Percentiles rank a stretch among this genome's conserved stretches.
Conservation (phyloP, 1,139 yeast species). For the Meyerozyma smithsonii region DNA sequence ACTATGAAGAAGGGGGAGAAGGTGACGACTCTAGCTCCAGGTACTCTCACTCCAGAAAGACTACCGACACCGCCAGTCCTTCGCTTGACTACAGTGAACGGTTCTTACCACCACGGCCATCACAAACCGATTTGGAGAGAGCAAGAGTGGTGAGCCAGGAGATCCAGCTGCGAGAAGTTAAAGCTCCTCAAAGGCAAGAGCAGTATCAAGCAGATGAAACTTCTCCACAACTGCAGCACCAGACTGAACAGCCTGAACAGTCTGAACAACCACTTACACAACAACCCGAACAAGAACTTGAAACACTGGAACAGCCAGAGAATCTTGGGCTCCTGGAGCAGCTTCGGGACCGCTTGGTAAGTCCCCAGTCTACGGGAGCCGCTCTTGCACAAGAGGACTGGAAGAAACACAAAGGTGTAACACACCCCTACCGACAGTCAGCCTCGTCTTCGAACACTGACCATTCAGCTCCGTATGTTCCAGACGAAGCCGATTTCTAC, state of each 20-base stretch:
- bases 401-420: background rate
- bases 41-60: slow-evolving; percentile 2
- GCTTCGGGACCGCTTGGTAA: background rate
- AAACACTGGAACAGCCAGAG: background rate
- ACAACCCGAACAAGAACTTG: background rate
- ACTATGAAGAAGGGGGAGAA: background rate
- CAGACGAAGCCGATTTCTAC: slow-evolving; percentile 30
- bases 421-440: background rate
- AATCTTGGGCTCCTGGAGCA: background rate
- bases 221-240: too few species aligned
- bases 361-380: background rate
- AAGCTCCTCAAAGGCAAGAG: too few species aligned
- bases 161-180: background rate
- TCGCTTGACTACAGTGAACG: background rate
- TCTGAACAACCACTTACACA: background rate
- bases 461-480: background rate
- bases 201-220: too few species aligned
- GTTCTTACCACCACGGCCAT: slow-evolving; percentile 36
- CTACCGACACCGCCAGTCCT: slow-evolving; percentile 4
- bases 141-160: slow-evolving; percentile 24
- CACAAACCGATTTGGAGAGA: slow-evolving; percentile 23
- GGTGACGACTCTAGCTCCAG: slow-evolving; percentile 4
- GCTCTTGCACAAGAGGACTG: background rate
- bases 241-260: background rate
- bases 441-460: background rate